phyloP scores from a whole-genome alignment of 2,329 filamentous ascomycete genomes.

The Colletotrichum nymphaeae region DNA sequence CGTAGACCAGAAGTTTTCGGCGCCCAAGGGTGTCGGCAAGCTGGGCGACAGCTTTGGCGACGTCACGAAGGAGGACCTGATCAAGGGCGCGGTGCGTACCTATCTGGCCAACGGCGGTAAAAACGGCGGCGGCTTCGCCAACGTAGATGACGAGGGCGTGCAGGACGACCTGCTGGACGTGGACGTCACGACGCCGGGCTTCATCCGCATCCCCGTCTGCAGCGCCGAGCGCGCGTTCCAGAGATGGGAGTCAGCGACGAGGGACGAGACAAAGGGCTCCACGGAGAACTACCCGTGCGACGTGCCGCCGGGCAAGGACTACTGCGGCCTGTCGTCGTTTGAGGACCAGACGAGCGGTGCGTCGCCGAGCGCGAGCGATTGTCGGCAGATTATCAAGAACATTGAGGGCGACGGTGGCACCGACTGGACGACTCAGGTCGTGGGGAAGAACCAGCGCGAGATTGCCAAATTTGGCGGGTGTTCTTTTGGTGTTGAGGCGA shows the following conservation, averaged over 20 bases:
- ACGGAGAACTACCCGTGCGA: slow-evolving; percentile 48
- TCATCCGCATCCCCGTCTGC: slow-evolving; percentile 52
- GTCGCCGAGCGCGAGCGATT: slow-evolving; percentile 49
- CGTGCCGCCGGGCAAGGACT: slow-evolving; percentile 38
- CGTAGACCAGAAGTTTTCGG: slow-evolving; percentile 39
- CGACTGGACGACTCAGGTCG: slow-evolving; percentile 30
- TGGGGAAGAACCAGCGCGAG: slow-evolving; percentile 38
- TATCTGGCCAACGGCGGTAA: slow-evolving; percentile 40
- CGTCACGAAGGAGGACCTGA: slow-evolving; percentile 41
- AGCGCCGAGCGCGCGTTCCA: slow-evolving; percentile 45
- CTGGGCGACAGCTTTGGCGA: slow-evolving; percentile 42
- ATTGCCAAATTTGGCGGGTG: slow-evolving; percentile 44
- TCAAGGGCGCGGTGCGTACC: slow-evolving; percentile 39
- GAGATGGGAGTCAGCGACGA: slow-evolving; percentile 43
- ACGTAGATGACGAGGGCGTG: slow-evolving; percentile 44
- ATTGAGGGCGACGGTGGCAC: slow-evolving; percentile 38
- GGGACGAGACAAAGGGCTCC: slow-evolving; percentile 34
- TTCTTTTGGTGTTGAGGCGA: slow-evolving; percentile 44
- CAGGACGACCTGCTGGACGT: slow-evolving; percentile 42
- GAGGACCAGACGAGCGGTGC: slow-evolving; percentile 46
- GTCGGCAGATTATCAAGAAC: slow-evolving; percentile 46
- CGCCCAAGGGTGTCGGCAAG: slow-evolving; percentile 42
- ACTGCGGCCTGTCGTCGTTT: slow-evolving; percentile 46
- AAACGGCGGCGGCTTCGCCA: slow-evolving; percentile 7
- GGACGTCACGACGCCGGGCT: slow-evolving; percentile 45